phyloP scores from a whole-genome alignment of 78 protist species.

The Dictyostelium citrinum region DNA sequence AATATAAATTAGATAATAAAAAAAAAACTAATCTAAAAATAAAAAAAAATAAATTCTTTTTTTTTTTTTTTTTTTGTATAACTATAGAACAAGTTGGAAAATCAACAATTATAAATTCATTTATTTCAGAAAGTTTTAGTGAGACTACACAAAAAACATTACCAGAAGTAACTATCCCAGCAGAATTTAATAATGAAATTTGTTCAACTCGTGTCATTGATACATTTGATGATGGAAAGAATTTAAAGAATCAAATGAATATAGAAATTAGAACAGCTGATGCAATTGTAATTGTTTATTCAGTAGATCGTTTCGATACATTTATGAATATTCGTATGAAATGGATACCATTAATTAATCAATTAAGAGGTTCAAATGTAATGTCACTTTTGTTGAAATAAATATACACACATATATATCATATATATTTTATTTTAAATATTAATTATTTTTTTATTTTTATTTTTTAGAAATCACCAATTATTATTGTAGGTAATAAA shows the following conservation, averaged over 20 bases:
- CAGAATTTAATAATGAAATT: not conserved
- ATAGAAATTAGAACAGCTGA: constrained; percentile 43
- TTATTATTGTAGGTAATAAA: constrained; percentile 51
- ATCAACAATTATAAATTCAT: constrained; percentile 32
- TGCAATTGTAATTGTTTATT: constrained; percentile 34
- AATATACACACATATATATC: too few species aligned
- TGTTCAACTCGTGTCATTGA: constrained; percentile 40
- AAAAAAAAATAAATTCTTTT: not conserved
- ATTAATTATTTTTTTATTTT: too few species aligned
- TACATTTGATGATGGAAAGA: constrained; percentile 13
- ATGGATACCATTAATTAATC: constrained; percentile 61
- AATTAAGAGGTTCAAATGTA: constrained; percentile 11
- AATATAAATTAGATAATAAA: too few species aligned
- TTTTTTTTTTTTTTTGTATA: not conserved
- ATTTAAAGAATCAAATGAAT: constrained; percentile 1
- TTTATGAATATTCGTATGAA: constrained; percentile 45
- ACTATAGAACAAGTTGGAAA: constrained; percentile 44
- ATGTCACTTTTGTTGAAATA: not conserved
- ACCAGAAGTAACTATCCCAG: constrained; percentile 54
- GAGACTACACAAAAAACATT: constrained; percentile 2
- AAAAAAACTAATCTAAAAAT: too few species aligned
- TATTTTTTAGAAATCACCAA: constrained; percentile 11
- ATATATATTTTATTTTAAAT: too few species aligned
- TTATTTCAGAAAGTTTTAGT: not conserved
- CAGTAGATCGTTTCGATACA: constrained; percentile 12